Base-by-base conservation (phyloP, 73 alveolate species). In the Paramecium sexaurelia region DNA sequence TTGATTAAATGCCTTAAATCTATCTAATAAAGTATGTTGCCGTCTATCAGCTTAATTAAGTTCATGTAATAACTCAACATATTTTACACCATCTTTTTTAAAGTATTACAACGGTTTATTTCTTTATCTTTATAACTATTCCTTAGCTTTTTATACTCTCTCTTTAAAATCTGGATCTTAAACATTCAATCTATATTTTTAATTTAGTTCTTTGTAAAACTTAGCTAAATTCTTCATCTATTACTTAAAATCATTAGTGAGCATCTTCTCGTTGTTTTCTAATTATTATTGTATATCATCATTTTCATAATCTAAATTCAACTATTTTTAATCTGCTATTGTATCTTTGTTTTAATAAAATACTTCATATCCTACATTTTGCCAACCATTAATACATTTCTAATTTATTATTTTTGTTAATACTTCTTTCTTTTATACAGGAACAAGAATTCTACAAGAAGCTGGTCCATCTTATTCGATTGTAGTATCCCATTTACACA, bases 401-500 rank as follows among this genome's bases (percentile, higher is more conserved):
- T 40, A 24, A 7, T 41, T 41, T 24, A 41, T 43, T 37, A 41
- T 78, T 24, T 37, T 19, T 6, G 6, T 51, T 20, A 22, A 40
- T 78, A 78, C 90, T 43, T 78, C 75, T 33, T 24, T 78, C 26
- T 41, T 41, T 13, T 78, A 9, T 10, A 36, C 55, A 13, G 90
- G 90, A 7, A 41, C 55, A 20, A 78, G 55, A 20, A 78, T 43
- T 40, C 90, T 37, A 22, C 90, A 78, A 45, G n/a, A 19, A 20
- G 68, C 75, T 3, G 90, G 90, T 8, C 90, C 90, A 78, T 78
- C 90, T 11, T 43, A 41, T n/a, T 78, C 75, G 7, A 43, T 78
- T 39, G 90, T 78, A 17, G 75, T 40, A 43, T 78, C 90, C 90
- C 90, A 78, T 78, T 78, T 78, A 6, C 90, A 78, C 3, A 78